A percentile compares a stretch with the other conserved stretches of the same genome.
Evolutionary conservation across 1,139 yeast species (phyloP).

Genomic region (Pichia sp.): DNA sequence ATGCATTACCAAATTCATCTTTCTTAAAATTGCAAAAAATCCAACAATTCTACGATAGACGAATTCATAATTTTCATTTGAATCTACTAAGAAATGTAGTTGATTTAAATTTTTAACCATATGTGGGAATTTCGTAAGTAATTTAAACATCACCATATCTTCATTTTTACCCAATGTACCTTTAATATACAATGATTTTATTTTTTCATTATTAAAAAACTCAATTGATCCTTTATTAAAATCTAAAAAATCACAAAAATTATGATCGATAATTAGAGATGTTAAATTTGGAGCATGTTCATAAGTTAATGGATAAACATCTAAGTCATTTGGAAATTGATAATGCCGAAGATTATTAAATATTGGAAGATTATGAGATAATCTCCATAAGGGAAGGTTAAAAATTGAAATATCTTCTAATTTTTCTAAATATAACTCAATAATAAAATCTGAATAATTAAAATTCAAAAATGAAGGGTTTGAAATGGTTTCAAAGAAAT

Average conservation of each 20-base stretch:
- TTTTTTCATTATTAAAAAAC: slow-evolving; percentile 20
- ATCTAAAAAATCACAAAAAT: slow-evolving; percentile 25
- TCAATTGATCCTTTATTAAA: slow-evolving; percentile 19
- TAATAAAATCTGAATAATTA: slow-evolving; percentile 21
- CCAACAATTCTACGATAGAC: slow-evolving; percentile 29
- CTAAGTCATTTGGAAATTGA: slow-evolving; percentile 19
- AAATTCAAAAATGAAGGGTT: slow-evolving; percentile 19
- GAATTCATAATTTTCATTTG: slow-evolving; percentile 21
- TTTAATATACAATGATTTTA: slow-evolving; percentile 19
- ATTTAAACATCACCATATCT: slow-evolving; percentile 27
- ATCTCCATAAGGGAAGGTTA: slow-evolving; percentile 23
- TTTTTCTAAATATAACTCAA: slow-evolving; percentile 22
- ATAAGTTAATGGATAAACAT: slow-evolving; percentile 21
- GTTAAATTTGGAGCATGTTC: slow-evolving; percentile 23
- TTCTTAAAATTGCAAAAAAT: slow-evolving; percentile 24
- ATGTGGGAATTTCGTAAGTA: slow-evolving; percentile 24
- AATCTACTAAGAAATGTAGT: slow-evolving; percentile 24
- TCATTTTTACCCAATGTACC: slow-evolving; percentile 27
- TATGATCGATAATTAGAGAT: slow-evolving; percentile 22
- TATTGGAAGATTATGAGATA: slow-evolving; percentile 4
- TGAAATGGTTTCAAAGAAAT: slow-evolving; percentile 18
- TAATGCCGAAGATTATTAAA: slow-evolving; percentile 18
- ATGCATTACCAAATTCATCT: slow-evolving; percentile 21
- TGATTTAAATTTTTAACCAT: slow-evolving; percentile 20
- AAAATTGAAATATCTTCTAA: slow-evolving; percentile 12